These are phyloP conservation scores for Oxyria digyna DNA, from an alignment of 148 eudicot genomes.

Conservation along the genomic window DNA sequence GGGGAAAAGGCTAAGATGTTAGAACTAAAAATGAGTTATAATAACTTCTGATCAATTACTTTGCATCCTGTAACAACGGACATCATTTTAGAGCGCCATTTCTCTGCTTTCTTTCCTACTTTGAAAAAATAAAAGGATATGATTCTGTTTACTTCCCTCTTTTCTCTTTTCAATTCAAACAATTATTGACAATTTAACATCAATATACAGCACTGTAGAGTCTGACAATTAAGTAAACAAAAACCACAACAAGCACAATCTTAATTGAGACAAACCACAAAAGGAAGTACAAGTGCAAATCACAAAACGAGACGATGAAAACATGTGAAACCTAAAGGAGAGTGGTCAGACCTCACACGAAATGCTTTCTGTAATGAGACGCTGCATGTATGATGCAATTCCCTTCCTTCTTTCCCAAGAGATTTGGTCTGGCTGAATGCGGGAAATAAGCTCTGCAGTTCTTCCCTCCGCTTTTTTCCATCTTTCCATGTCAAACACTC, in stretches of 20 bases:
- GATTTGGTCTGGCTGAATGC: slow-evolving; percentile 60
- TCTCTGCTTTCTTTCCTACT: background rate
- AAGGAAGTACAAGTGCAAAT: background rate
- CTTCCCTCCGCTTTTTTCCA: slow-evolving; percentile 73
- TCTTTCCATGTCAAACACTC: slow-evolving; percentile 39
- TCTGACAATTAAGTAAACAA: background rate
- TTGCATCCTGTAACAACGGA: background rate
- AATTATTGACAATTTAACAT: background rate
- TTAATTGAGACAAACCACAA: background rate
- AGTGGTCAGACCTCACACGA: slow-evolving; percentile 56
- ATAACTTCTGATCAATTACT: background rate
- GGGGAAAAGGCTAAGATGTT: background rate
- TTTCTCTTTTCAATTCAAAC: background rate
- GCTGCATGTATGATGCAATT: slow-evolving; percentile 65
- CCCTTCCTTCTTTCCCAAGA: slow-evolving; percentile 66
- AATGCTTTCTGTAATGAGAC: slow-evolving; percentile 57
- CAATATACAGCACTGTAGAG: background rate
- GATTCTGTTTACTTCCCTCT: background rate
- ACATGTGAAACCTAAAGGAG: background rate
- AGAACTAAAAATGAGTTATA: no score
- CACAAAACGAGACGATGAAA: background rate
- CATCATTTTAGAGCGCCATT: background rate
- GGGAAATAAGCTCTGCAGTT: slow-evolving; percentile 62
- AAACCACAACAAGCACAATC: background rate
- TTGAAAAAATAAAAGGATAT: background rate